Evolutionary conservation across 345 rosid species (phyloP).

Genomic region (Moricandia arvensis): DNA sequence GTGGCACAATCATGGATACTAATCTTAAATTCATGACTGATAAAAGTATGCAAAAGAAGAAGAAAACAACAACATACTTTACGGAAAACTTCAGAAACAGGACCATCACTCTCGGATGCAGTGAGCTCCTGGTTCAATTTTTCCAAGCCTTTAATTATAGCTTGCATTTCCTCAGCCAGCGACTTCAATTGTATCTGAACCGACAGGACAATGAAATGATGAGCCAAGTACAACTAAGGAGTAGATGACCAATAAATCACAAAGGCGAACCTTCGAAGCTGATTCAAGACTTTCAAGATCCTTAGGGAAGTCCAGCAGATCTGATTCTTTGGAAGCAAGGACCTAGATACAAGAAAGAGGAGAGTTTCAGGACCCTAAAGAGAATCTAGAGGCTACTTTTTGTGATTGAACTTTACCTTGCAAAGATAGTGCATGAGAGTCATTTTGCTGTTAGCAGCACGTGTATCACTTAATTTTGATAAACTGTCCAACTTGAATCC

Average conservation of each 20-base stretch:
- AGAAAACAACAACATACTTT: constrained; percentile 45
- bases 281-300: constrained; percentile 85
- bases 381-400: background rate
- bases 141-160: constrained; percentile 85
- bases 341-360: constrained; percentile 45
- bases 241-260: constrained; percentile 1
- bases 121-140: constrained; percentile 78
- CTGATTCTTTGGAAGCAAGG: constrained; percentile 72
- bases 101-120: constrained; percentile 90
- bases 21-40: background rate
- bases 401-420: constrained; percentile 51
- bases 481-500: constrained; percentile 99
- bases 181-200: constrained; percentile 89
- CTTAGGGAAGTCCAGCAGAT: constrained; percentile 70
- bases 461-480: constrained; percentile 84
- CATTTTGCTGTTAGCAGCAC: constrained; percentile 90
- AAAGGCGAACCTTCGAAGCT: constrained; percentile 70
- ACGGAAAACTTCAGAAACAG: constrained; percentile 75
- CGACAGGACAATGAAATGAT: constrained; percentile 14
- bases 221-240: background rate
- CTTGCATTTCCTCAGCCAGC: constrained; percentile 98
- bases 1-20: background rate
- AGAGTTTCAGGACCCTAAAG: background rate
- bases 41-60: background rate
- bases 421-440: constrained; percentile 99